phyloP scores from a whole-genome alignment of 106 monocot species.

The Apostasia ramifera region DNA sequence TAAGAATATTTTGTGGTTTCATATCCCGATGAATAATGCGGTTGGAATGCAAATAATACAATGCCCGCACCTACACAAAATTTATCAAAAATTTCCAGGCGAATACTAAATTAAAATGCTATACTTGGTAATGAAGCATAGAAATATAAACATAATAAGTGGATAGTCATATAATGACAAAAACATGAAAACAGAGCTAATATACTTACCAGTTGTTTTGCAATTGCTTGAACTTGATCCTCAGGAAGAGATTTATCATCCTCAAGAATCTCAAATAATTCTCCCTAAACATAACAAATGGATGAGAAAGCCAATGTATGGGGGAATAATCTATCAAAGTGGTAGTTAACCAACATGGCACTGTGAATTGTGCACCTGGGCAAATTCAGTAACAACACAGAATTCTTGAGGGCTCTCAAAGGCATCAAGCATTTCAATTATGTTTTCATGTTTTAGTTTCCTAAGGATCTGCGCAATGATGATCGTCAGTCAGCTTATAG shows the following conservation, averaged over 20 bases:
- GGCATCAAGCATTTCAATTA: slow-evolving; percentile 97
- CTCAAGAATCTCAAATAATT: slow-evolving; percentile 94
- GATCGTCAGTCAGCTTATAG: no score
- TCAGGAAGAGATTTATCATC: slow-evolving; percentile 98
- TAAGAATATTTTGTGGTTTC: slow-evolving; percentile 99
- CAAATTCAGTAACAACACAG: slow-evolving; percentile 98
- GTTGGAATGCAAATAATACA: slow-evolving; percentile 95
- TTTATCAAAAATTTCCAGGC: not conserved
- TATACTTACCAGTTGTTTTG: slow-evolving; percentile 78
- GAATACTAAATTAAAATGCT: not conserved
- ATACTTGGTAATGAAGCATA: not conserved
- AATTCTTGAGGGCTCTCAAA: slow-evolving; percentile 96
- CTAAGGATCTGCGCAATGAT: slow-evolving; percentile 58
- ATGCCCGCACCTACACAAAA: slow-evolving; percentile 72
- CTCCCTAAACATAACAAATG: slow-evolving; percentile 44
- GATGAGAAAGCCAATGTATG: slow-evolving; percentile 1
- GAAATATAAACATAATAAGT: not conserved
- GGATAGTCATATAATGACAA: not conserved
- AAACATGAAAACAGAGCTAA: not conserved
- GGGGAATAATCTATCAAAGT: not conserved
- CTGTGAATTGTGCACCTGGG: slow-evolving; percentile 54
- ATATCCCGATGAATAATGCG: slow-evolving; percentile 99
- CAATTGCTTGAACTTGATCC: slow-evolving; percentile 95
- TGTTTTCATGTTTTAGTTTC: slow-evolving; percentile 95
- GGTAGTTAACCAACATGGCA: not conserved